A percentile compares a stretch with the other conserved stretches of the same genome.
Evolutionary conservation across 2,329 filamentous ascomycete genomes (phyloP).

Genomic region (Coniochaeta sp.): DNA sequence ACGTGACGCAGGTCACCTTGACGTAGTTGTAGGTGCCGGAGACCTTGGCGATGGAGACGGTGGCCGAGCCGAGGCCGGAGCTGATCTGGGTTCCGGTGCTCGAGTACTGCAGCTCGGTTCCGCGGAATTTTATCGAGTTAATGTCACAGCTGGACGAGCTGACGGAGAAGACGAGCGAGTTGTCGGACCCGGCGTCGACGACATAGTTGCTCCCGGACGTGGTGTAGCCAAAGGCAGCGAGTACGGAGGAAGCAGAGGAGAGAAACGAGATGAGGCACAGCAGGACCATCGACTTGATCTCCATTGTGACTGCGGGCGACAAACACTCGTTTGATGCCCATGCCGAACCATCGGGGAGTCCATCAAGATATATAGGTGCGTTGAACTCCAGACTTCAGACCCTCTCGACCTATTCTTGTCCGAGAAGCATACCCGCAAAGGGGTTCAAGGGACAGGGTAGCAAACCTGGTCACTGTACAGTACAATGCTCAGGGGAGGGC

Average conservation of each 20-base stretch:
- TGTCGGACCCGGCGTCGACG: conserved; percentile 39
- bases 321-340: background rate
- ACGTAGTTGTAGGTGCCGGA: conserved; percentile 31
- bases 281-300: conserved; percentile 8
- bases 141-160: conserved; percentile 52
- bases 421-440: background rate
- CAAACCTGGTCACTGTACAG: background rate
- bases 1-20: conserved; percentile 54
- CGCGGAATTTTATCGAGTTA: conserved; percentile 53
- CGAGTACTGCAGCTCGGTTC: conserved; percentile 50
- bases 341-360: background rate
- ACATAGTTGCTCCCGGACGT: conserved; percentile 32
- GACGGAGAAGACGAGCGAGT: conserved; percentile 43
- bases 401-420: background rate
- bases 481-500: background rate
- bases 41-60: conserved; percentile 40
- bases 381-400: background rate
- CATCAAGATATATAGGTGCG: background rate
- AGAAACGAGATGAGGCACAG: background rate
- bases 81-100: conserved; percentile 46
- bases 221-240: conserved; percentile 35
- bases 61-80: conserved; percentile 51
- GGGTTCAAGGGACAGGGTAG: background rate
- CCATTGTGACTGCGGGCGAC: conserved; percentile 1
- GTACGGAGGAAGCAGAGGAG: conserved; percentile 1